phyloP scores from a whole-genome alignment of 2,329 filamentous ascomycete genomes.

The Ophiostoma australiae region DNA sequence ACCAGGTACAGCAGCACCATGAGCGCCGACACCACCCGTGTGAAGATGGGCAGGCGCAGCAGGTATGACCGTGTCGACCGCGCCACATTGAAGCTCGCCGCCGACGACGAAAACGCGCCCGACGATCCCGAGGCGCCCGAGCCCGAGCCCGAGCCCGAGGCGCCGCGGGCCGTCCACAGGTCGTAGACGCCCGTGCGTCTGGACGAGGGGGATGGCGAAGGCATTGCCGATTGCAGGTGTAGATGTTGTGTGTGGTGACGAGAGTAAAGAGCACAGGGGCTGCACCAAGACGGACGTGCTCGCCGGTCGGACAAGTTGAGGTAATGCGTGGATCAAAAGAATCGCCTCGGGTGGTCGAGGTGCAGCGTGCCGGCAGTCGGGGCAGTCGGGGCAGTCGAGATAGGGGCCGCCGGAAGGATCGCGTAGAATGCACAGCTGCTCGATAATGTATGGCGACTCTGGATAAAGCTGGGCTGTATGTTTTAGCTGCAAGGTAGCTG shows the following conservation, averaged over 20 bases:
- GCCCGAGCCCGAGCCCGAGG: no score
- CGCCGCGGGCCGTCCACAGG: constrained; percentile 24
- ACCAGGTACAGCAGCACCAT: constrained; percentile 67
- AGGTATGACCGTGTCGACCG: constrained; percentile 72
- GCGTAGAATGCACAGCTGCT: not conserved
- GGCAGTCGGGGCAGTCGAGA: not conserved
- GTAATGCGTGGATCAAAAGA: not conserved
- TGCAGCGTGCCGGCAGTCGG: not conserved
- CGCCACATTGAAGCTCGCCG: constrained; percentile 58
- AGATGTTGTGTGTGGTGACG: not conserved
- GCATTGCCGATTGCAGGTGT: constrained; percentile 20
- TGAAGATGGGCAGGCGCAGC: constrained; percentile 81
- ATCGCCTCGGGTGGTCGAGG: not conserved
- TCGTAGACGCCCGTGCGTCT: constrained; percentile 21
- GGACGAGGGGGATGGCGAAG: constrained; percentile 24
- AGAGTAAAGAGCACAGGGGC: not conserved
- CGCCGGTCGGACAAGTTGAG: not conserved
- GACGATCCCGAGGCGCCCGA: not conserved
- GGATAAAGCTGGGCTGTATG: not conserved
- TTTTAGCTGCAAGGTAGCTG: not conserved
- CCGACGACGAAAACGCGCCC: not conserved
- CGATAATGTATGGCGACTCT: not conserved
- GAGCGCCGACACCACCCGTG: constrained; percentile 61
- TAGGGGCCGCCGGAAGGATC: constrained; percentile 5
- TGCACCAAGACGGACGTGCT: not conserved